Evolutionary conservation across 2,329 filamentous ascomycete genomes (phyloP).

Genomic region (Tricladium varicosporioides): DNA sequence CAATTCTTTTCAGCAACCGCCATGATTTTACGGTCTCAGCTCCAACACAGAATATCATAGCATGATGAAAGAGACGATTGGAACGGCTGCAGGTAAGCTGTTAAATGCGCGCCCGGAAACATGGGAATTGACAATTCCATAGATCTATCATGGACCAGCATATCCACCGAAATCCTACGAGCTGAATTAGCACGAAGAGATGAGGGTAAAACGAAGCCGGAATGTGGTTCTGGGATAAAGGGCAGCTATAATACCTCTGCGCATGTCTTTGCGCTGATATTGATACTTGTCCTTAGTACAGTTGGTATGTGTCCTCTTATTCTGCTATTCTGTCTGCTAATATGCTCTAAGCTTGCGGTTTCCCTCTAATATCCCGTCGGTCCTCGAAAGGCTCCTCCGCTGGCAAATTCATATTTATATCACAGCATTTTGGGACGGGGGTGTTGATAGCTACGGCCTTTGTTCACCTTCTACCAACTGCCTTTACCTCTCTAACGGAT

Average conservation of each 20-base stretch:
- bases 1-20: too few species aligned
- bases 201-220: constrained; percentile 41
- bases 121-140: too few species aligned
- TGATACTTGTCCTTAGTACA: constrained; percentile 55
- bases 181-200: constrained; percentile 49
- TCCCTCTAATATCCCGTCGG: constrained; percentile 34
- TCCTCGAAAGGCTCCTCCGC: constrained; percentile 28
- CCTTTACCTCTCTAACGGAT: constrained; percentile 58
- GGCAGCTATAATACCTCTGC: constrained; percentile 53
- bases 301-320: constrained; percentile 36
- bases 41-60: too few species aligned
- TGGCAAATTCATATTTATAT: constrained; percentile 49
- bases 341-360: constrained; percentile 33
- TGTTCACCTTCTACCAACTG: constrained; percentile 65
- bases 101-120: too few species aligned
- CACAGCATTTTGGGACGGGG: constrained; percentile 73
- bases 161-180: constrained; percentile 39
- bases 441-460: constrained; percentile 86
- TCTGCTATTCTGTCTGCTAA: constrained; percentile 4
- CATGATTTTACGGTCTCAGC: too few species aligned
- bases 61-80: too few species aligned
- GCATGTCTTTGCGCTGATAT: constrained; percentile 56
- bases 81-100: too few species aligned
- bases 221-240: constrained; percentile 49
- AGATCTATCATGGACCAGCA: constrained; percentile 26